phyloP scores from a whole-genome alignment of 2,329 filamentous ascomycete genomes.

The Fusarium liriodendri region DNA sequence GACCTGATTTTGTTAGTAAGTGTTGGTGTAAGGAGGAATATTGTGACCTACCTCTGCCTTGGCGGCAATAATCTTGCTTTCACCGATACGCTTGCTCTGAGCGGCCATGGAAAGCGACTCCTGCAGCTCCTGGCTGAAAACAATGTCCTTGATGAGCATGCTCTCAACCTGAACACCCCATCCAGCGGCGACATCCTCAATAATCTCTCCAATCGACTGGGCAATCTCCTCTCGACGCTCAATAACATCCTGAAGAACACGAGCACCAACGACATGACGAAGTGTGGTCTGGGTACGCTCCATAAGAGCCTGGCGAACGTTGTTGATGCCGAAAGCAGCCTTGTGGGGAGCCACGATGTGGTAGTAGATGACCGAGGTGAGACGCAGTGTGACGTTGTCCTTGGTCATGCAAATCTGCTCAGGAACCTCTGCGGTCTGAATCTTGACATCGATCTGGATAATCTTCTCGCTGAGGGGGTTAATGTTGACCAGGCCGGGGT shows the following conservation, averaged over 20 bases:
- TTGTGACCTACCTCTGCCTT: constrained; percentile 75
- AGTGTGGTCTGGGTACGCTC: constrained; percentile 98
- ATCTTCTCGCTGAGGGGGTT: constrained; percentile 94
- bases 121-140: constrained; percentile 95
- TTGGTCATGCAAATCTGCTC: constrained; percentile 99
- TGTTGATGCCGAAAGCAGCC: constrained; percentile 94
- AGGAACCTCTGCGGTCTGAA: constrained; percentile 97
- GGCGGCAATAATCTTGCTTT: constrained; percentile 97
- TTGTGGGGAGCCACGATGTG: constrained; percentile 96
- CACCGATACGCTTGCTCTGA: constrained; percentile 97
- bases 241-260: constrained; percentile 96
- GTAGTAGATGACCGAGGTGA: constrained; percentile 99
- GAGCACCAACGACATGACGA: constrained; percentile 94
- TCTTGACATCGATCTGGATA: constrained; percentile 97
- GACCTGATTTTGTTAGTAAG: constrained; percentile 60
- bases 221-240: constrained; percentile 98
- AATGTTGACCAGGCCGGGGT: constrained; percentile 96
- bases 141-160: constrained; percentile 99
- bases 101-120: constrained; percentile 98
- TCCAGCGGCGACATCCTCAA: constrained; percentile 91
- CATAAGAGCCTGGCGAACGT: constrained; percentile 94
- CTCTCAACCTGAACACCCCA: constrained; percentile 98
- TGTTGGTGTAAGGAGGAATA: neutral
- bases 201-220: constrained; percentile 94
- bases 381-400: constrained; percentile 94